Evolutionary conservation across 2,329 filamentous ascomycete species (phyloP), one percentile per base, ranked within the genome.

Genomic region (Chlorencoelia australis): DNA sequence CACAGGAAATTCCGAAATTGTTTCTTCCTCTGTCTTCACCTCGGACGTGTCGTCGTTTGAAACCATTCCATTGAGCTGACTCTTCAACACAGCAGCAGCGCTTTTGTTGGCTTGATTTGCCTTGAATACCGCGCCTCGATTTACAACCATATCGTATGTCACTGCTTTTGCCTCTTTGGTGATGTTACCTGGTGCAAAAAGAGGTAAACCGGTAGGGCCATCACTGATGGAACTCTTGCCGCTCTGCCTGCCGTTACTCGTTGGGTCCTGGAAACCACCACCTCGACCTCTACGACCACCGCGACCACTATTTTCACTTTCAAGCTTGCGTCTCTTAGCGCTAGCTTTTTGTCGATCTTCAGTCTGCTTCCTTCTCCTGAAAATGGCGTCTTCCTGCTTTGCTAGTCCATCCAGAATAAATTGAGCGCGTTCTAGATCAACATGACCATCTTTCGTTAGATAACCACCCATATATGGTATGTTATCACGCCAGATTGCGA

Each of bases 401-500:
- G 86, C 91, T 14, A 98, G 70, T 1, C 87, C 89, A 51, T 82
- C 71, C 32, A 98, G 67, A 53, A 98, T 96, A 49, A 81, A 69
- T 56, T 98, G 91, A 7, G 87, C 88, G 51, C 83, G 75, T 40
- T 79, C 75, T 39, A 98, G 72, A 56, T 96, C 82, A 42, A 96
- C 87, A 50, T 83, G 79, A 2, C 91, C 91, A 61, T 98, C 89
- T 56, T 94, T 89, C 28, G 91, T 98, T 34, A 98, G 72, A 59
- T 95, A 98, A 9, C 91, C 91, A 30, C 87, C 88, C 87, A 98
- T 95, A 25, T 73, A 59, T 4, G 87, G 82, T 14, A 96, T 67
- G 45, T 93, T 94, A 49, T 95, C 87, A 55, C 85, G 81, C 91
- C 93, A 98, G 38, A 98, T 91, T n/a, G 85, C 81, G 47, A 88